Percentiles rank a stretch among this genome's conserved stretches.
Evolutionary conservation across 2,329 filamentous ascomycete species (phyloP).

Genomic region (Colletotrichum sp.): DNA sequence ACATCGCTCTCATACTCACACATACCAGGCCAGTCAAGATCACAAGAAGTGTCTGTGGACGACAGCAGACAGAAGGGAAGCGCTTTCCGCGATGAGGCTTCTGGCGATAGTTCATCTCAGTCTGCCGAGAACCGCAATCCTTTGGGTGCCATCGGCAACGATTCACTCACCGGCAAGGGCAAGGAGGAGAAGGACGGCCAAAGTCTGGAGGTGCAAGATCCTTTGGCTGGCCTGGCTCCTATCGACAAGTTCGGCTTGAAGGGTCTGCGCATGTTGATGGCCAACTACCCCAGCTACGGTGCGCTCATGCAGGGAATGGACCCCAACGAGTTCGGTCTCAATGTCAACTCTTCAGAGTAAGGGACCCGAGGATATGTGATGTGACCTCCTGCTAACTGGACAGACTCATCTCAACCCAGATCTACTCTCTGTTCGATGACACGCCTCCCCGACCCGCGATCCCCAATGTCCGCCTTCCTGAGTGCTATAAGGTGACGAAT

Average conservation of each 20-base stretch:
- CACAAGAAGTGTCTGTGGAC: conserved; percentile 49
- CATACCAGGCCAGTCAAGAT: conserved; percentile 33
- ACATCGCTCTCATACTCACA: neutral
- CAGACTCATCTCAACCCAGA: conserved; percentile 63
- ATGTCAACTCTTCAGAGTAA: conserved; percentile 63
- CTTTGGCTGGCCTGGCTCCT: conserved; percentile 65
- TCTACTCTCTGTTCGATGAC: conserved; percentile 67
- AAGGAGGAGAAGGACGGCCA: conserved; percentile 49
- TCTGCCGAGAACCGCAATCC: conserved; percentile 42
- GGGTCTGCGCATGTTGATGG: conserved; percentile 67
- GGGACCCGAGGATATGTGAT: conserved; percentile 27
- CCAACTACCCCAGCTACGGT: conserved; percentile 67
- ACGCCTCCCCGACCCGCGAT: conserved; percentile 62
- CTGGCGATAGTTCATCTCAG: conserved; percentile 37
- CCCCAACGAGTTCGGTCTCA: conserved; percentile 60
- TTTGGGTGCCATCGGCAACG: conserved; percentile 53
- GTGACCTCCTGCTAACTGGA: conserved; percentile 21
- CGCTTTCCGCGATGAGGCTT: conserved; percentile 48
- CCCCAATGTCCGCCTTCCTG: conserved; percentile 63
- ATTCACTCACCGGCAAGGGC: conserved; percentile 40
- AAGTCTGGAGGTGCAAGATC: conserved; percentile 55
- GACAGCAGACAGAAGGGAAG: conserved; percentile 51
- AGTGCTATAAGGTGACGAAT: conserved; percentile 72
- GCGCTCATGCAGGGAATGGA: conserved; percentile 66
- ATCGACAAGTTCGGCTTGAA: conserved; percentile 71